Base-by-base conservation (phyloP, 495 filamentous ascomycete species). In the Trichocladium antarcticum region DNA sequence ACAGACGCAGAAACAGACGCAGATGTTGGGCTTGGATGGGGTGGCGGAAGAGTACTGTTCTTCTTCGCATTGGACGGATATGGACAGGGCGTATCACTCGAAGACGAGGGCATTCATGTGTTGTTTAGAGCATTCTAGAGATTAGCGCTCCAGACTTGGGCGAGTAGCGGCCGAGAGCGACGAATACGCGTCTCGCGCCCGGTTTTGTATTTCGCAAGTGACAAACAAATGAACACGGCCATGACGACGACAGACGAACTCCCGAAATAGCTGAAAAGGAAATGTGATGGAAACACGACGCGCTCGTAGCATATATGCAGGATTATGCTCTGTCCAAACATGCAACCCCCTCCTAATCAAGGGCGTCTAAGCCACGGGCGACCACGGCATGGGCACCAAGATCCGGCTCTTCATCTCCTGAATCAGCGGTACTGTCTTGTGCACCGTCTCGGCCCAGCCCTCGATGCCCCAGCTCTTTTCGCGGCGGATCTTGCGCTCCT, bases 371-470 rank as follows among this genome's bases (percentile, higher is more conserved):
- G 84, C 83, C 43, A 97, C 87, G 6, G 92, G 89, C 55, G 85
- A 90, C 92, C 92, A 98, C 7, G 87, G 83, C 84, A 95, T 87
- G 5, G 93, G 88, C 47, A 97, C 83, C 59, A 98, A 64, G 59
- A 98, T 89, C 62, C 84, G 74, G 63, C 85, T 92, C 75, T 89
- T 85, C 92, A 98, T 98, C 47, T 71, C 82, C 74, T 93, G 88
- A 60, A 98, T 98, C 44, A 98, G 74, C 16, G 92, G 92, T 35
- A 98, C 93, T 1, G 92, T 98, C 76, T 94, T 95, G 71, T 98
- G 92, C 31, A 98, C 92, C 31, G 92, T 98, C 58, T 96, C 89
- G 12, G 87, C 87, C 92, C 92, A 98, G 15, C 92, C 93, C 52
- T 93, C 84, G 35, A 95, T 81, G 45, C 81, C 78, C 92, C 93